Percentiles rank a stretch among this genome's conserved stretches.
phyloP scores from a whole-genome alignment of 192 early-diverging fungal genomes.

The Podila epicladia region DNA sequence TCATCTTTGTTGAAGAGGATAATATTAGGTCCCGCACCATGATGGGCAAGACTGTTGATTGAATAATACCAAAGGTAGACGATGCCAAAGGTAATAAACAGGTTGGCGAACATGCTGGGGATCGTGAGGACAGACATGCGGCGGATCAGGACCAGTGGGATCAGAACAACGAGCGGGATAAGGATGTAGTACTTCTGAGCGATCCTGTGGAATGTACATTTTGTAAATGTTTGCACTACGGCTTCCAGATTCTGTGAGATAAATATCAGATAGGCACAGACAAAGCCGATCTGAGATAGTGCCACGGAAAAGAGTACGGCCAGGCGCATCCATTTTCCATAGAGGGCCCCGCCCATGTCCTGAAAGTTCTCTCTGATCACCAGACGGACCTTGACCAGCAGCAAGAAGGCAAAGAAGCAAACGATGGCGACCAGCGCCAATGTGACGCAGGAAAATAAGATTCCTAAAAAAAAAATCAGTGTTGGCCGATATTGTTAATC shows the following conservation, averaged over 20 bases:
- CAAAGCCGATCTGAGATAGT: constrained; percentile 84
- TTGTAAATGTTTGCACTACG: constrained; percentile 75
- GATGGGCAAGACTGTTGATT: constrained; percentile 51
- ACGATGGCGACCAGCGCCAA: constrained; percentile 68
- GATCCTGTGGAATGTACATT: constrained; percentile 61
- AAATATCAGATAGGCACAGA: constrained; percentile 91
- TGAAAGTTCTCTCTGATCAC: constrained; percentile 72
- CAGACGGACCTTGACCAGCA: constrained; percentile 68
- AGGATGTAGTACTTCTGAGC: constrained; percentile 77
- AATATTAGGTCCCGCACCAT: constrained; percentile 59
- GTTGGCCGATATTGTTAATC: background rate
- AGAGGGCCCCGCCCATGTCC: constrained; percentile 44
- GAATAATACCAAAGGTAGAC: constrained; percentile 71
- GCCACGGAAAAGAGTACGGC: constrained; percentile 64
- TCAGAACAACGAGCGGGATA: constrained; percentile 77
- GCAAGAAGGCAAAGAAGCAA: constrained; percentile 69
- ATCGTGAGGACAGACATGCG: constrained; percentile 64
- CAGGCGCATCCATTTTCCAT: constrained; percentile 44
- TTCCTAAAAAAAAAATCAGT: constrained; percentile 53
- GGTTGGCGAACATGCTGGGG: constrained; percentile 74
- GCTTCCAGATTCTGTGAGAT: constrained; percentile 85
- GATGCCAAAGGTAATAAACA: constrained; percentile 79
- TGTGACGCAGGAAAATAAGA: constrained; percentile 66
- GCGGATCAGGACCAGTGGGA: constrained; percentile 75
- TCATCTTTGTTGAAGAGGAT: constrained; percentile 63